A percentile compares a stretch with the other conserved stretches of the same genome.
phyloP scores from a whole-genome alignment of 228 moss, liverwort and hornwort genomes.

The Sphagnum fallax region DNA sequence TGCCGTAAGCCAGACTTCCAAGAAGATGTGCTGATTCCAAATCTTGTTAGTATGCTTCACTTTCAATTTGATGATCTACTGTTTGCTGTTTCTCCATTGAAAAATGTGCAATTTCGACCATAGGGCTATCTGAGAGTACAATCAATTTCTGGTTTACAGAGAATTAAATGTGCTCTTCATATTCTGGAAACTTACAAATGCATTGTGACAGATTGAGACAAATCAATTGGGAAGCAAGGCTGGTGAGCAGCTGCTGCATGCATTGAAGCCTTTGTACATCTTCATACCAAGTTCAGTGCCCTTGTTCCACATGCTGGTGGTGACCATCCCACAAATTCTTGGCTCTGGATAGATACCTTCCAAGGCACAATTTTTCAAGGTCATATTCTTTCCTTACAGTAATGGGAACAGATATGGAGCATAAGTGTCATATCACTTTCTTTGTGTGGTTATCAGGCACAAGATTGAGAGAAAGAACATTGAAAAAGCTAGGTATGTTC shows the following conservation, averaged over 20 bases:
- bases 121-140: too few relatives aligned
- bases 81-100: too few relatives aligned
- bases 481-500: too few relatives aligned
- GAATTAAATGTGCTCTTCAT: background rate
- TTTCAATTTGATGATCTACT: too few relatives aligned
- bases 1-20: conserved; percentile 56
- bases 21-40: conserved; percentile 35
- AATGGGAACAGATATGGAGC: too few relatives aligned
- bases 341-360: conserved; percentile 90
- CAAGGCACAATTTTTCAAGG: conserved; percentile 80
- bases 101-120: too few relatives aligned
- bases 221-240: conserved; percentile 67
- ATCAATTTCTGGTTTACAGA: background rate
- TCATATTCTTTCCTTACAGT: conserved; percentile 1
- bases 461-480: background rate
- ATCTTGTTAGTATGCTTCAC: too few relatives aligned
- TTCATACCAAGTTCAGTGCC: conserved; percentile 89
- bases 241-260: conserved; percentile 56
- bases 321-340: conserved; percentile 62
- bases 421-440: too few relatives aligned
- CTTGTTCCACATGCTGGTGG: conserved; percentile 57
- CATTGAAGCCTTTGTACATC: conserved; percentile 74
- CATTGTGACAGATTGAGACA: conserved; percentile 46
- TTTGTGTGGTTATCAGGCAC: background rate
- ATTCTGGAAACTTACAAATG: background rate